Evolutionary conservation across 441 rosid species (phyloP).

Genomic region (Melastoma candidum): DNA sequence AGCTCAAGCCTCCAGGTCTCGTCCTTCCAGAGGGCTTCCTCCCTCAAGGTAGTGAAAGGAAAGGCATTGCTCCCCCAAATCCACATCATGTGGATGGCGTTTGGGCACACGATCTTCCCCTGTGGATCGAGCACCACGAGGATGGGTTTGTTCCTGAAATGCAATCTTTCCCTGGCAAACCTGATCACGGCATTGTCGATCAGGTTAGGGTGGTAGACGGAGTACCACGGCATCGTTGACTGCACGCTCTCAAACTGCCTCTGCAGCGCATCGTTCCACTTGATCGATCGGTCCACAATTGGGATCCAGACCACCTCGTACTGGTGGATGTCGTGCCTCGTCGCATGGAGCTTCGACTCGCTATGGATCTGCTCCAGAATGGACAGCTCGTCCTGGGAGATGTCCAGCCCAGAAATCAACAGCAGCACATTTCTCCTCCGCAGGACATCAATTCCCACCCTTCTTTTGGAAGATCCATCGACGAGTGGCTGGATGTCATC

Average conservation of each 20-base stretch:
- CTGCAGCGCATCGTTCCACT: slow-evolving; percentile 30
- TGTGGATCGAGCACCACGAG: slow-evolving; percentile 75
- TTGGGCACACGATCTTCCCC: slow-evolving; percentile 59
- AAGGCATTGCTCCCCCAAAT: slow-evolving; percentile 70
- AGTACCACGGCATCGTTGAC: slow-evolving; percentile 57
- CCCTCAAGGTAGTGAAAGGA: slow-evolving; percentile 61
- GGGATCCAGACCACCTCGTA: slow-evolving; percentile 87
- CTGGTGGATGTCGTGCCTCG: slow-evolving; percentile 27
- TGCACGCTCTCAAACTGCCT: slow-evolving; percentile 37
- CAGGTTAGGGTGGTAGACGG: slow-evolving; percentile 48
- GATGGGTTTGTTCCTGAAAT: slow-evolving; percentile 61
- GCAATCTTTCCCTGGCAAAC: slow-evolving; percentile 60
- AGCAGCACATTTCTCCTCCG: slow-evolving; percentile 57
- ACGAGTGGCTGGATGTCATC: slow-evolving; percentile 48
- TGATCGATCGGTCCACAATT: slow-evolving; percentile 30
- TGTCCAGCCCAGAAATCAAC: slow-evolving; percentile 63
- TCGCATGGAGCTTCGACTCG: slow-evolving; percentile 33
- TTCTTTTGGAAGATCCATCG: slow-evolving; percentile 45
- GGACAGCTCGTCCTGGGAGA: slow-evolving; percentile 42
- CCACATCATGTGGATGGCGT: slow-evolving; percentile 88
- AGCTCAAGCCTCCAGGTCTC: slow-evolving; percentile 55
- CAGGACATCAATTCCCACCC: slow-evolving; percentile 59
- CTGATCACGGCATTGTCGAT: slow-evolving; percentile 44
- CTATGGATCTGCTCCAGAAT: slow-evolving; percentile 57
- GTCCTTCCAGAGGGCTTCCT: slow-evolving; percentile 57